Base-by-base conservation (phyloP, 805 yeast species). In the Teunomyces gatunensis region DNA sequence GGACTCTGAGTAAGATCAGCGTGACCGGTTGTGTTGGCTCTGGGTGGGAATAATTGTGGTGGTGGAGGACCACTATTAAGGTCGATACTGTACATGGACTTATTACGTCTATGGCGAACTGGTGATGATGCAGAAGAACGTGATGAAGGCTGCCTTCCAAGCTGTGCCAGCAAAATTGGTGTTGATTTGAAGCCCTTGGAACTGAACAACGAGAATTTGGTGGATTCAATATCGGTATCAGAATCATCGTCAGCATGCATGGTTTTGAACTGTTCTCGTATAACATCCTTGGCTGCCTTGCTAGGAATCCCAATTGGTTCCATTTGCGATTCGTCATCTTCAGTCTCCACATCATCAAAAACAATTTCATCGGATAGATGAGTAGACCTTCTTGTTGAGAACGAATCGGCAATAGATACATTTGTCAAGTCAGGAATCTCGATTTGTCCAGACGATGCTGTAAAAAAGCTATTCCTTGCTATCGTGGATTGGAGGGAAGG, bases 341-440 rank as follows among this genome's bases (percentile, higher is more conserved):
- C 40, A 6, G 43, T 39, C 4, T 33, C 41, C 4, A 21, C 39
- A 47, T 65, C 70, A 23, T 65, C 60, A 45, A 63, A 65, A 1
- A 62, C 53, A 2, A 63, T 55, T 1, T 68, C 67, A 51, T 56
- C 57, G 33, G 46, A 50, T 2, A 58, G 50, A 23, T 44, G 32
- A n/a, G 39, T 35, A 9, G 59, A 44, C 18, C 28, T 42, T 15
- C 13, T 28, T 2, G 59, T 50, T 2, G 48, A 39, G 23, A 17
- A 47, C 5, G 50, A 46, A 17, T 54, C 54, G 20, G 50, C 35
- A 15, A 53, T 47, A 6, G 52, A 47, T 5, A 47, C 44, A 36
- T 64, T 68, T 27, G 58, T 58, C 21, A 72, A 57, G 41, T 71
- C 69, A 0, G 78, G 77, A 18, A 73, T 73, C 46, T 71, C 74